Evolutionary conservation across 768 basidiomycete species (phyloP).

Genomic region (Chiua virens): DNA sequence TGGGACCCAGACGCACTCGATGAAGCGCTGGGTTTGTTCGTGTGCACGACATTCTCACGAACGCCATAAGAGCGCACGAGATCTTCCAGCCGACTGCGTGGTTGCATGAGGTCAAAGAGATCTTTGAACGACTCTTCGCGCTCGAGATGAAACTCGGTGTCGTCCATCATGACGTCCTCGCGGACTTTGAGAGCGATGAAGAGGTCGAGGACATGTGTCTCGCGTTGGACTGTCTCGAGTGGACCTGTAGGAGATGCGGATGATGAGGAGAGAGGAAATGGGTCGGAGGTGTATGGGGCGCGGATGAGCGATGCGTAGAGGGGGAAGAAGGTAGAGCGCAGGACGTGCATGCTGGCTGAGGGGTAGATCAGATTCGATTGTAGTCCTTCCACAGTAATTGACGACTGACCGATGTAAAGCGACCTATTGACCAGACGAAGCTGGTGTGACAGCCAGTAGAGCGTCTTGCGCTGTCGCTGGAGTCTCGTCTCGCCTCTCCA

Average conservation of each 20-base stretch:
- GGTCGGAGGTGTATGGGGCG: slow-evolving; percentile 72
- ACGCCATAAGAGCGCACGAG: slow-evolving; percentile 50
- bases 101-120: slow-evolving; percentile 75
- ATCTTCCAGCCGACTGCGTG: slow-evolving; percentile 74
- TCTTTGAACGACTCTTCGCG: slow-evolving; percentile 77
- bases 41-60: slow-evolving; percentile 36
- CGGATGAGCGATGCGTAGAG: slow-evolving; percentile 63
- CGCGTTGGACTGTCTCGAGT: slow-evolving; percentile 59
- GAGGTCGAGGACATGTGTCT: slow-evolving; percentile 71
- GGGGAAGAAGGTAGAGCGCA: slow-evolving; percentile 73
- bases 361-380: not conserved
- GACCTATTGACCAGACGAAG: slow-evolving; percentile 66
- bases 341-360: slow-evolving; percentile 76
- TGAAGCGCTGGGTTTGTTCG: slow-evolving; percentile 1
- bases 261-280: slow-evolving; percentile 57
- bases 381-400: not conserved
- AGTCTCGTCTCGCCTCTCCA: slow-evolving; percentile 40
- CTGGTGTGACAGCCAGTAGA: slow-evolving; percentile 67
- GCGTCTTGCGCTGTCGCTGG: slow-evolving; percentile 60
- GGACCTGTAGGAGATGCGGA: slow-evolving; percentile 24
- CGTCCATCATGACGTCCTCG: slow-evolving; percentile 77
- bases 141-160: slow-evolving; percentile 71
- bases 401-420: slow-evolving; percentile 58
- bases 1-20: not conserved
- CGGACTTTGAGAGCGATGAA: slow-evolving; percentile 80